phyloP scores from a whole-genome alignment of 495 filamentous ascomycete genomes.

The Collariella sp. region DNA sequence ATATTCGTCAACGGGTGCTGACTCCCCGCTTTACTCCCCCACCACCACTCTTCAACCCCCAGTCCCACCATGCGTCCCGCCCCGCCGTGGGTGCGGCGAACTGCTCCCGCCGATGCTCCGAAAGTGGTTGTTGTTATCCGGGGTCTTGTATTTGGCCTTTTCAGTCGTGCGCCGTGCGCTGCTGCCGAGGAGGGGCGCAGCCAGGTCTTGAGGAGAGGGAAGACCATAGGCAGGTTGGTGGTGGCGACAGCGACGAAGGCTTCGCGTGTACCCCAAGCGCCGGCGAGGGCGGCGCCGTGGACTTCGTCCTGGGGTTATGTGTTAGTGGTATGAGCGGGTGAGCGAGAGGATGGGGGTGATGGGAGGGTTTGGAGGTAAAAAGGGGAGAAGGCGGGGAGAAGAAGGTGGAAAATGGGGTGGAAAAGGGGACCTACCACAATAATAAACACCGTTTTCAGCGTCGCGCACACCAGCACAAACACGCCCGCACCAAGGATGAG shows the following conservation, averaged over 20 bases:
- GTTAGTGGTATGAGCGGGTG: slow-evolving; percentile 21
- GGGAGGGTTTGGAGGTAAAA: no score
- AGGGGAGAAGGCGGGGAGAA: no score
- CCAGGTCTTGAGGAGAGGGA: slow-evolving; percentile 41
- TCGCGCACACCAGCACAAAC: slow-evolving; percentile 44
- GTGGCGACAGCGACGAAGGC: slow-evolving; percentile 45
- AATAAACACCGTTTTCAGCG: slow-evolving; percentile 42
- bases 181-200: slow-evolving; percentile 32
- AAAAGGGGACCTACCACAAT: slow-evolving; percentile 29
- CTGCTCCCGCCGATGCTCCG: slow-evolving; percentile 11
- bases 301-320: slow-evolving; percentile 28
- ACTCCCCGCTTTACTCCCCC: no score
- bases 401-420: no score
- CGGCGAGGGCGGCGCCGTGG: slow-evolving; percentile 40
- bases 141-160: slow-evolving; percentile 8
- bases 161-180: neutral
- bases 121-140: slow-evolving; percentile 5
- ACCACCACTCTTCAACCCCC: no score
- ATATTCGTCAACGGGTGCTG: slow-evolving; percentile 11
- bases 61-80: neutral
- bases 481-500: slow-evolving; percentile 41
- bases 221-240: slow-evolving; percentile 47
- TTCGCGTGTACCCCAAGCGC: slow-evolving; percentile 45
- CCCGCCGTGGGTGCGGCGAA: neutral
- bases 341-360: no score